Base-by-base conservation (phyloP, 208 protist species). In the Wallacemonas sp. region DNA sequence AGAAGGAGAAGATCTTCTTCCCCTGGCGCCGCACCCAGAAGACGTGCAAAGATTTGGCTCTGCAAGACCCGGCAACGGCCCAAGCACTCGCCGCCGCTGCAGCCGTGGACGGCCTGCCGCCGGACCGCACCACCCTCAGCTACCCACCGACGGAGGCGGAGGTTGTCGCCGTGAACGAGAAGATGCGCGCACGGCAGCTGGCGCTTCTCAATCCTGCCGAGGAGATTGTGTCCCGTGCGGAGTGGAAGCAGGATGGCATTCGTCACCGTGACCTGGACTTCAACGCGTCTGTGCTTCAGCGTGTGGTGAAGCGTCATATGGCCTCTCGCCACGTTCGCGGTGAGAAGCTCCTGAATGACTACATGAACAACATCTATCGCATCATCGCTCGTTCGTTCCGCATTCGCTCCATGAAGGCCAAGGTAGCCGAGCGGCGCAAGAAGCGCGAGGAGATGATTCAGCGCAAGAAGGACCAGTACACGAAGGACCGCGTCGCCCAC, bases 261-360 rank as follows among this genome's bases (percentile, higher is more conserved):
- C 75, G 49, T 28, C 45, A 83, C 34, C 71, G 86, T 45, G 84
- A 95, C 66, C 70, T 95, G 38, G 86, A 95, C 73, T 88, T 90
- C 82, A 91, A 88, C 61, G 90, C 90, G 2, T 82, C 79, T 24
- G 75, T 95, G 11, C 73, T 95, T 65, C 90, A 95, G 80, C 83
- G 90, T n/a, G 61, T 34, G 11, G 66, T 47, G 58, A 81, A 82
- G 60, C 51, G 51, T 0, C 51, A 58, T 31, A 58, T 58, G 51
- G 51, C 34, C 51, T 58, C 51, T 5, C 51, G 51, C 19, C 51
- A 58, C 19, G 72, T 81, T 38, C 75, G 68, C 56, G 84, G 77
- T 17, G 62, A 62, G 51, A 70, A 79, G 64, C 31, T 93, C n/a
- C 84, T 75, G 17, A 59, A 62, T 3, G 70, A 75, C 11, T 95